These are phyloP conservation scores for Chlamydomonas asymmetrica DNA, from an alignment of 139 green algal species.

Conservation along the genomic window DNA sequence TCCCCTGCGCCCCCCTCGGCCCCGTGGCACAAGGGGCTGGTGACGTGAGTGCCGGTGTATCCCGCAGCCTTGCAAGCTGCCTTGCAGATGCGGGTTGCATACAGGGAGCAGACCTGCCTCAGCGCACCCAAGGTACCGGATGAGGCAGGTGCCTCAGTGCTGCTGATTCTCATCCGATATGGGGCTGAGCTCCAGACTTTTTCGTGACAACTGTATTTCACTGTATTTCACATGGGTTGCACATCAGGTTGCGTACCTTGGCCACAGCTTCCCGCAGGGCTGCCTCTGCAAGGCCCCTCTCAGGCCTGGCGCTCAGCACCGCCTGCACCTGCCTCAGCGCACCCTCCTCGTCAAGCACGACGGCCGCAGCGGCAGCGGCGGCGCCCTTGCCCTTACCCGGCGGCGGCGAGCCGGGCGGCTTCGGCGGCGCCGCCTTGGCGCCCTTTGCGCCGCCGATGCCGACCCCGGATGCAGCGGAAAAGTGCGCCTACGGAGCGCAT, in stretches of 20 bases:
- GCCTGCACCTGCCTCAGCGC: slow-evolving; percentile 37
- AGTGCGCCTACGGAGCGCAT: slow-evolving; percentile 30
- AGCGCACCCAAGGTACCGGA: no score
- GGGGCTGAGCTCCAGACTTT: no score
- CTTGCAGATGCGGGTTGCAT: no score
- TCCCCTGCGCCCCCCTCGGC: no score
- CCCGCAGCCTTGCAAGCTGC: no score
- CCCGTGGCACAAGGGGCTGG: no score
- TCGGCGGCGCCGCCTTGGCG: slow-evolving; percentile 9
- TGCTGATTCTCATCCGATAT: no score
- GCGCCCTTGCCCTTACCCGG: neutral
- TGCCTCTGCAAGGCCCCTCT: slow-evolving; percentile 44
- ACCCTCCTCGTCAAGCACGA: slow-evolving; percentile 44
- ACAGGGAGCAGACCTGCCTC: no score
- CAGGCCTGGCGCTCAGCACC: slow-evolving; percentile 44
- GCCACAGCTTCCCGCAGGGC: slow-evolving; percentile 50
- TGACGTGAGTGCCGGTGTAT: no score
- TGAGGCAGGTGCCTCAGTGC: no score
- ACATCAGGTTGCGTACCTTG: slow-evolving; percentile 24
- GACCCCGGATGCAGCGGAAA: neutral
- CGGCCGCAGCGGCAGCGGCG: neutral
- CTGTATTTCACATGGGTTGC: no score
- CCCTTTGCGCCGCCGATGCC: slow-evolving; percentile 5
- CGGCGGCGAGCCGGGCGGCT: slow-evolving; percentile 14
- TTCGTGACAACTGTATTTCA: neutral